A percentile compares a stretch with the other conserved stretches of the same genome.
phyloP scores from a whole-genome alignment of 192 early-diverging fungal species.

The Entomortierella chlamydospora region DNA sequence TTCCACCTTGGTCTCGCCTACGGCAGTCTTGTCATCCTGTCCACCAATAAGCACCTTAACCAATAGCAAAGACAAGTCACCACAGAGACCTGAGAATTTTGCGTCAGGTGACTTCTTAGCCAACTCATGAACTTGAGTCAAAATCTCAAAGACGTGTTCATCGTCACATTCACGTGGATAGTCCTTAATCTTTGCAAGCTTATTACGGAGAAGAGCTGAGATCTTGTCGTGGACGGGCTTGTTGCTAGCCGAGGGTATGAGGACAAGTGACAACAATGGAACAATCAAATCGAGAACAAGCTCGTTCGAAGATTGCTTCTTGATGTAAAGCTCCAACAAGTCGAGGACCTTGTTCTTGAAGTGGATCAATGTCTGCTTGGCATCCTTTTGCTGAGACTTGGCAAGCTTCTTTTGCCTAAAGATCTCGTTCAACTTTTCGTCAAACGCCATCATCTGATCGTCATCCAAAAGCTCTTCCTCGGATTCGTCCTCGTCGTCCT shows the following conservation, averaged over 20 bases:
- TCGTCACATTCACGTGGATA: constrained; percentile 67
- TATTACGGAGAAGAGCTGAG: constrained; percentile 68
- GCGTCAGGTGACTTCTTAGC: constrained; percentile 73
- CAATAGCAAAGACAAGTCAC: constrained; percentile 67
- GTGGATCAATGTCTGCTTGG: constrained; percentile 83
- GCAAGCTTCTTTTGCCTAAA: constrained; percentile 86
- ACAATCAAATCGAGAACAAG: constrained; percentile 79
- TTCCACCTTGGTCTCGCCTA: constrained; percentile 38
- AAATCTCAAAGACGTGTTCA: constrained; percentile 67
- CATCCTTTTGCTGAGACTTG: constrained; percentile 84
- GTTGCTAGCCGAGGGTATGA: constrained; percentile 63
- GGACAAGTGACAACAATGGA: constrained; percentile 74
- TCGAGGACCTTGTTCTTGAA: constrained; percentile 93
- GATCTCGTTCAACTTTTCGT: constrained; percentile 93
- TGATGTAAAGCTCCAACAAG: constrained; percentile 81
- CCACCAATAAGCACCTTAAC: constrained; percentile 67
- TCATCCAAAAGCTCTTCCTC: constrained; percentile 75
- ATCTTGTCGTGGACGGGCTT: constrained; percentile 80
- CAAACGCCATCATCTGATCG: constrained; percentile 91
- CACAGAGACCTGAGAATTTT: constrained; percentile 63
- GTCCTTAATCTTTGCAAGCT: constrained; percentile 71
- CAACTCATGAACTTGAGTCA: constrained; percentile 77
- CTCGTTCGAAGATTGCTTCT: constrained; percentile 72
- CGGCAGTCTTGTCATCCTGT: constrained; percentile 56
- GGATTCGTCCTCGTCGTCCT: constrained; percentile 65